Percentiles rank a stretch among this genome's conserved stretches.
Conservation (phyloP, 2,329 filamentous ascomycete genomes). For the Fusarium sp. region DNA sequence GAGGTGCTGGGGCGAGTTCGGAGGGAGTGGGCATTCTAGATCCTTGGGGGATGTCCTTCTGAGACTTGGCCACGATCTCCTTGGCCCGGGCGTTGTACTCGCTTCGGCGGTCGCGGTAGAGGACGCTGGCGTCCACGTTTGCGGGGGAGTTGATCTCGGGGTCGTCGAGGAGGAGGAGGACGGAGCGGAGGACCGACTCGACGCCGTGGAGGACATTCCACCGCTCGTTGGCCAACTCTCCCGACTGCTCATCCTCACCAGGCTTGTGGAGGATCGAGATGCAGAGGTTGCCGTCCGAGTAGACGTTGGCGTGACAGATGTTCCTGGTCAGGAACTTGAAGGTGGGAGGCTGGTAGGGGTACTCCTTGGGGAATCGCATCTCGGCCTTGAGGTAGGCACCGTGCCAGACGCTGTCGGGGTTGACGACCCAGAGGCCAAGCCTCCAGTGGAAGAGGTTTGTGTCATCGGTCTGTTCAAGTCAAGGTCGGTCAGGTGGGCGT, state of each 20-base stretch:
- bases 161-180: conserved; percentile 91
- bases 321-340: conserved; percentile 83
- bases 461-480: conserved; percentile 70
- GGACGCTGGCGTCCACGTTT: conserved; percentile 91
- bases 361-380: conserved; percentile 89
- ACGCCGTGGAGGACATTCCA: conserved; percentile 96
- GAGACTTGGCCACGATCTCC: conserved; percentile 77
- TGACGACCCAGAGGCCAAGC: conserved; percentile 90
- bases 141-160: conserved; percentile 93
- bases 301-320: conserved; percentile 94
- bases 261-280: conserved; percentile 96
- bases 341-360: conserved; percentile 87
- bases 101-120: conserved; percentile 78
- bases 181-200: conserved; percentile 92
- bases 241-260: conserved; percentile 92
- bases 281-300: conserved; percentile 88
- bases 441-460: conserved; percentile 90
- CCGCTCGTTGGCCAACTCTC: conserved; percentile 87
- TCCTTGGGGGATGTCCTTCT: conserved; percentile 80
- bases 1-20: conserved; percentile 68
- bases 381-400: conserved; percentile 92
- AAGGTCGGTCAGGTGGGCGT: conserved; percentile 17
- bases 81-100: conserved; percentile 77
- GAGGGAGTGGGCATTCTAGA: conserved; percentile 85
- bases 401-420: conserved; percentile 90